These are phyloP conservation scores for Trichoderma asperellum DNA, from an alignment of 2,329 filamentous ascomycete genomes.

Conservation along the genomic window DNA sequence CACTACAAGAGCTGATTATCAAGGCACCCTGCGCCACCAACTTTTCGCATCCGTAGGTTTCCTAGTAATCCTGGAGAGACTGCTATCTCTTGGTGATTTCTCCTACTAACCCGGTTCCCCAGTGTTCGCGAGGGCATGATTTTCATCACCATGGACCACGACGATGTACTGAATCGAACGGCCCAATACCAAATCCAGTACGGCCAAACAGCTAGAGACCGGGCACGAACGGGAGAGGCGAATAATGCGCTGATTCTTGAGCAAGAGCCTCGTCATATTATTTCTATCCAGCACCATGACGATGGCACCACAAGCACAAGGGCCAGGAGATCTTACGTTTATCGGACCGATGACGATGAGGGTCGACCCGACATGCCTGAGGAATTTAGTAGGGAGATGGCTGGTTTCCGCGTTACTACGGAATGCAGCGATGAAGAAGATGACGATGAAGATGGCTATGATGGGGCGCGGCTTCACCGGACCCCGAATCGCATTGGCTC, in stretches of 20 bases:
- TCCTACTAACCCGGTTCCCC: slow-evolving; percentile 38
- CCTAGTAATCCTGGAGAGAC: not conserved
- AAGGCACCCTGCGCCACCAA: slow-evolving; percentile 75
- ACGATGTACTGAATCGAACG: slow-evolving; percentile 74
- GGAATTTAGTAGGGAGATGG: slow-evolving; percentile 55
- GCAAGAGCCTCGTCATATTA: slow-evolving; percentile 43
- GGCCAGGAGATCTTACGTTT: slow-evolving; percentile 51
- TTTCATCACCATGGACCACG: slow-evolving; percentile 83
- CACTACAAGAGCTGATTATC: slow-evolving; percentile 82
- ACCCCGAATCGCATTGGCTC: slow-evolving; percentile 58
- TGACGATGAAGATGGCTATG: slow-evolving; percentile 45
- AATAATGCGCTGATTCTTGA: slow-evolving; percentile 28
- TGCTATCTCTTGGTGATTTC: not conserved
- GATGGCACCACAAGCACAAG: slow-evolving; percentile 55
- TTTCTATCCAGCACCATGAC: slow-evolving; percentile 58
- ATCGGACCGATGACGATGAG: slow-evolving; percentile 46
- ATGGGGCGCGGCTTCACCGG: slow-evolving; percentile 41
- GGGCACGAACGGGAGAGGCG: slow-evolving; percentile 31
- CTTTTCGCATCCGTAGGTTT: slow-evolving; percentile 82
- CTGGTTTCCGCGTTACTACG: slow-evolving; percentile 59
- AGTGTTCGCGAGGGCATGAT: slow-evolving; percentile 91
- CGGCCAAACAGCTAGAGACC: slow-evolving; percentile 37
- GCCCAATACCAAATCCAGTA: slow-evolving; percentile 77
- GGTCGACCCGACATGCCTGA: slow-evolving; percentile 59
- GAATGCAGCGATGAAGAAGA: slow-evolving; percentile 65